phyloP scores from a whole-genome alignment of 2,329 filamentous ascomycete species.

The Nigrospora osmanthi region DNA sequence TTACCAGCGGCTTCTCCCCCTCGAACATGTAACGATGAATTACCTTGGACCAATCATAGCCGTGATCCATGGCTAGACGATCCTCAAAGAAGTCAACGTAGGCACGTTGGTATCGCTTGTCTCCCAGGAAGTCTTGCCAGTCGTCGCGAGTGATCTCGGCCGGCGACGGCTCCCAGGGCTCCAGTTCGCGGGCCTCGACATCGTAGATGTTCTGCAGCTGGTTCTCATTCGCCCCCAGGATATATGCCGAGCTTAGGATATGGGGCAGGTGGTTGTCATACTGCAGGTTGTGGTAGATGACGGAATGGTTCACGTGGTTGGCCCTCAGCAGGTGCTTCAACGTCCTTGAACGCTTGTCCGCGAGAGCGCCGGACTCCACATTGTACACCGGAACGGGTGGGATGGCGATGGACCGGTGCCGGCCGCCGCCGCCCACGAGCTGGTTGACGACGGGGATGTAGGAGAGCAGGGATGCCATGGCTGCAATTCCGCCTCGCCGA shows the following conservation, averaged over 20 bases:
- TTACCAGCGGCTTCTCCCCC: constrained; percentile 69
- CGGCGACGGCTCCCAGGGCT: constrained; percentile 77
- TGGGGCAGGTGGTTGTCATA: constrained; percentile 83
- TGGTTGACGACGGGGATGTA: constrained; percentile 32
- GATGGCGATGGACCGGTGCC: constrained; percentile 40
- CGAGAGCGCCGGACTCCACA: constrained; percentile 58
- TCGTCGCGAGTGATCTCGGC: constrained; percentile 76
- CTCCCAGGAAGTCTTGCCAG: constrained; percentile 79
- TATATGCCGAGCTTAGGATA: constrained; percentile 75
- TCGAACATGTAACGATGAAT: constrained; percentile 69
- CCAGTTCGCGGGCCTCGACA: constrained; percentile 59
- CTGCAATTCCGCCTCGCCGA: too few species aligned
- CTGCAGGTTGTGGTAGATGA: constrained; percentile 66
- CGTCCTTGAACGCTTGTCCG: constrained; percentile 71
- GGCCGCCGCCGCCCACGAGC: constrained; percentile 20
- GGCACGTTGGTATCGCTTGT: constrained; percentile 75
- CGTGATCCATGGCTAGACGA: constrained; percentile 61
- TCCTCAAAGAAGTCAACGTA: constrained; percentile 97
- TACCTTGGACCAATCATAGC: constrained; percentile 79
- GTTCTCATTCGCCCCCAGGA: constrained; percentile 66
- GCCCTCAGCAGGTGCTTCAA: constrained; percentile 86
- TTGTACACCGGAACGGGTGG: constrained; percentile 66
- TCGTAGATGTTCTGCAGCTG: constrained; percentile 81
- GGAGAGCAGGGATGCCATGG: constrained; percentile 30
- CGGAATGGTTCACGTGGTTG: constrained; percentile 84